A percentile compares a stretch with the other conserved stretches of the same genome.
Evolutionary conservation across 75 land plant genomes (phyloP).

Genomic region (Pinus tabuliformis): DNA sequence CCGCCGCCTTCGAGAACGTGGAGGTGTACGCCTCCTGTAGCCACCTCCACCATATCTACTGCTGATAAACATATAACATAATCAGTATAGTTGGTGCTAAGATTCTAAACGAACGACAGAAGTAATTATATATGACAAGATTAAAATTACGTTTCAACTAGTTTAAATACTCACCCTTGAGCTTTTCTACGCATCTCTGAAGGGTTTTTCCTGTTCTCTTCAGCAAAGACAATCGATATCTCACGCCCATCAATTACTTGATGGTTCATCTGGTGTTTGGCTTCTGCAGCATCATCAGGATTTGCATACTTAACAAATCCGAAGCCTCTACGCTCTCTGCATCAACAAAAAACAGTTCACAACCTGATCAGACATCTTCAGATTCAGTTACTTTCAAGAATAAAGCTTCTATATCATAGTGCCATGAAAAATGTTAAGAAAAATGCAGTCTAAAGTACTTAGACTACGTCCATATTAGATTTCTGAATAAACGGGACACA

Average conservation of each 20-base stretch:
- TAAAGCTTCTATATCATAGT: background rate
- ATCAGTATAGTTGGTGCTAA: background rate
- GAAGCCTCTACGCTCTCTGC: conserved; percentile 85
- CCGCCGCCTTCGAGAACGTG: conserved; percentile 43
- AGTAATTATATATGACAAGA: background rate
- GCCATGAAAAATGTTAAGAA: background rate
- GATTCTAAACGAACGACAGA: background rate
- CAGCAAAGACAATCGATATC: conserved; percentile 83
- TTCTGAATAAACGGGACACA: too few relatives aligned
- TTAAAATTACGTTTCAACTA: background rate
- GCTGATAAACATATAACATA: conserved; percentile 11
- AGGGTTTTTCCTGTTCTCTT: conserved; percentile 82
- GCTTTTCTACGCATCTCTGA: conserved; percentile 62
- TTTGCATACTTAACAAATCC: conserved; percentile 80
- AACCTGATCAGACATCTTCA: background rate
- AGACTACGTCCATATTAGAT: background rate
- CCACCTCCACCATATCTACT: conserved; percentile 34
- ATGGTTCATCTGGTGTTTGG: conserved; percentile 72
- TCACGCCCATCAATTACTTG: conserved; percentile 67
- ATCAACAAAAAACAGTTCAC: background rate
- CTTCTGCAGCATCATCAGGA: conserved; percentile 79
- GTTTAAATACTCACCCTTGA: conserved; percentile 39
- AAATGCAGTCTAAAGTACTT: background rate
- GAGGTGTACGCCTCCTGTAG: conserved; percentile 30
- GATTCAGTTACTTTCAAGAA: background rate